Base-by-base conservation (phyloP, 73 alveolate species). In the Diophrys sp. region DNA sequence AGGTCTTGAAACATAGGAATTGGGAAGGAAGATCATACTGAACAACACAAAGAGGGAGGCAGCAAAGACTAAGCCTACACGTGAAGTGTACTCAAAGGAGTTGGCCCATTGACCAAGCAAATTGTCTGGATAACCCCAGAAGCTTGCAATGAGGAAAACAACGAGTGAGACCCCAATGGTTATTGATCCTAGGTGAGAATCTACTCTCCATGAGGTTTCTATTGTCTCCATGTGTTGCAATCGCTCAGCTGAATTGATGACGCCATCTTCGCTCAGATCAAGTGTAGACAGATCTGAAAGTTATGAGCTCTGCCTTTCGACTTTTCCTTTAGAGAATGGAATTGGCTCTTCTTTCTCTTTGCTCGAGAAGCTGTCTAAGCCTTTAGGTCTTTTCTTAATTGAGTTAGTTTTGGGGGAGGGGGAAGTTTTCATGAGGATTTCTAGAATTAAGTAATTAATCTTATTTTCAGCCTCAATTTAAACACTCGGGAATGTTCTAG, bases 1-100 rank as follows among this genome's bases (percentile, higher is more conserved):
- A 2, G 98, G 98, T 74, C 98, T 73, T 56, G 73, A 74, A 70
- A 90, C 71, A 32, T 71, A 33, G 1, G 93, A 53, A 67, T 90
- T 90, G 31, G 93, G 94, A 73, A 81, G 67, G 70, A 80, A 84
- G 72, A 73, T 70, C 2, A 91, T 31, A n/a, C 87, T 54, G 73
- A 84, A 84, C 27, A 76, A 73, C 14, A 80, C 25, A 67, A 89
- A 75, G 33, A 71, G 5, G 18, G 62, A 5, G 18, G n/a, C 5
- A 18, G 62, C 62, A 44, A 44, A 44, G 5, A 44, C 62, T 5
- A 44, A 5, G 5, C 62, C 62, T 44, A 44, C 62, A 5, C 62
- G 5, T 44, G 62, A 44, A 18, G n/a, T 44, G 62, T 44, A 44
- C 18, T 44, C 62, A 18, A 44, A 44, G 18, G 62, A 44, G 62